Conservation (phyloP, 768 basidiomycete species). For the Cystobasidium onofrii region DNA sequence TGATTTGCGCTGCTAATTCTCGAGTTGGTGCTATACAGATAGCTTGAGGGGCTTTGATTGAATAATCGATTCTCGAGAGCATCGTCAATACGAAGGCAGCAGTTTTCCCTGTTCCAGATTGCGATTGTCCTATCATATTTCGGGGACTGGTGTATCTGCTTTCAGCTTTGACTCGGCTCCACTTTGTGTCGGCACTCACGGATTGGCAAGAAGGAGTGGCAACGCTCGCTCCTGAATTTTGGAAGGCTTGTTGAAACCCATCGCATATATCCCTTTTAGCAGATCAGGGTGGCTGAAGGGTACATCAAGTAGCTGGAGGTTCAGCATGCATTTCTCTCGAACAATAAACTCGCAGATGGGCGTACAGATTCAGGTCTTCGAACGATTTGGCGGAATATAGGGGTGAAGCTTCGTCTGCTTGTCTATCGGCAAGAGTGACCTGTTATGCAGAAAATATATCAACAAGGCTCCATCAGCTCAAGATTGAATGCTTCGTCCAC, state of each 20-base stretch:
- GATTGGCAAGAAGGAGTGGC: slow-evolving; percentile 77
- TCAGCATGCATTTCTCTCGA: no score
- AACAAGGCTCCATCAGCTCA: no score
- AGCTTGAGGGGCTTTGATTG: slow-evolving; percentile 73
- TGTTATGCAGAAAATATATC: slow-evolving; percentile 44
- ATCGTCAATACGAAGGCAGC: slow-evolving; percentile 97
- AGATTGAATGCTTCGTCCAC: no score
- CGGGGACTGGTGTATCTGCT: slow-evolving; percentile 58
- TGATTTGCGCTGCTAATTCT: slow-evolving; percentile 93
- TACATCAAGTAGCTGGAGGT: slow-evolving; percentile 19
- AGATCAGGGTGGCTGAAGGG: slow-evolving; percentile 66
- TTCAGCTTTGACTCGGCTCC: neutral
- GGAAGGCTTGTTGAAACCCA: slow-evolving; percentile 94
- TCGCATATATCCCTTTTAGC: slow-evolving; percentile 83
- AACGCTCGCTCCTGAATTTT: slow-evolving; percentile 97
- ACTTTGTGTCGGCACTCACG: slow-evolving; percentile 54
- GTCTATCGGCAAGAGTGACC: slow-evolving; percentile 96
- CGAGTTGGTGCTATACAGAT: slow-evolving; percentile 95
- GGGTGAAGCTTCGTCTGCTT: slow-evolving; percentile 91
- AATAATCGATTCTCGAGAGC: slow-evolving; percentile 85
- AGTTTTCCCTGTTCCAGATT: slow-evolving; percentile 98
- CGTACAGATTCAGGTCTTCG: slow-evolving; percentile 88
- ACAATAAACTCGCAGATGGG: no score
- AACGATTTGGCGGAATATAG: slow-evolving; percentile 87
- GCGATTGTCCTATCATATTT: slow-evolving; percentile 99